phyloP scores from a whole-genome alignment of 805 yeast genomes.

The Hemisphaericaspora nanyangensis region DNA sequence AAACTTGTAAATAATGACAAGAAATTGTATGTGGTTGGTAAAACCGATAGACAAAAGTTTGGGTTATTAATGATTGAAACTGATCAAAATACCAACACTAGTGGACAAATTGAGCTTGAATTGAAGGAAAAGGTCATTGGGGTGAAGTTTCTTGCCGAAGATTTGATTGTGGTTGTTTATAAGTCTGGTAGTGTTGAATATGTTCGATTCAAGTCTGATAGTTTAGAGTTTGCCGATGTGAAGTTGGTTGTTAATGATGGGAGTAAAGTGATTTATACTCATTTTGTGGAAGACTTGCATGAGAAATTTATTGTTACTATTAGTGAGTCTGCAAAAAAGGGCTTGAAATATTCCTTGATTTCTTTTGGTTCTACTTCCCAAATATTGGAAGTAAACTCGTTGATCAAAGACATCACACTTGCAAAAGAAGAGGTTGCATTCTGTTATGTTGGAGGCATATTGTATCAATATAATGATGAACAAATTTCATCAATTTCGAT shows the following conservation, averaged over 20 bases:
- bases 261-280: conserved; percentile 2
- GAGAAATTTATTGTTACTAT: conserved; percentile 3
- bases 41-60: conserved; percentile 31
- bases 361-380: conserved; percentile 18
- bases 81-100: conserved; percentile 5
- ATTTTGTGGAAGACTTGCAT: conserved; percentile 7
- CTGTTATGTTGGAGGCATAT: conserved; percentile 21
- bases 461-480: conserved; percentile 21
- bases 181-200: conserved; percentile 13
- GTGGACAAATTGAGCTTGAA: conserved; percentile 8
- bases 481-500: conserved; percentile 20
- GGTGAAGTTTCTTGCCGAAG: conserved; percentile 22
- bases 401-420: neutral
- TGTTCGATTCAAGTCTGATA: conserved; percentile 8
- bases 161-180: conserved; percentile 18
- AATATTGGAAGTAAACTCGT: conserved; percentile 20
- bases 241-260: neutral
- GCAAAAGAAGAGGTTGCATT: conserved; percentile 9
- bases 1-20: conserved; percentile 2
- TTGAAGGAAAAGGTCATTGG: neutral
- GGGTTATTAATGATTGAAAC: conserved; percentile 21
- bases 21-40: conserved; percentile 31
- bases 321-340: neutral
- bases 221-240: conserved; percentile 8
- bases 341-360: conserved; percentile 20